Percentiles rank a stretch among this genome's conserved stretches.
Evolutionary conservation across 2,329 filamentous ascomycete species (phyloP).

Genomic region (Pleomassaria siparia): DNA sequence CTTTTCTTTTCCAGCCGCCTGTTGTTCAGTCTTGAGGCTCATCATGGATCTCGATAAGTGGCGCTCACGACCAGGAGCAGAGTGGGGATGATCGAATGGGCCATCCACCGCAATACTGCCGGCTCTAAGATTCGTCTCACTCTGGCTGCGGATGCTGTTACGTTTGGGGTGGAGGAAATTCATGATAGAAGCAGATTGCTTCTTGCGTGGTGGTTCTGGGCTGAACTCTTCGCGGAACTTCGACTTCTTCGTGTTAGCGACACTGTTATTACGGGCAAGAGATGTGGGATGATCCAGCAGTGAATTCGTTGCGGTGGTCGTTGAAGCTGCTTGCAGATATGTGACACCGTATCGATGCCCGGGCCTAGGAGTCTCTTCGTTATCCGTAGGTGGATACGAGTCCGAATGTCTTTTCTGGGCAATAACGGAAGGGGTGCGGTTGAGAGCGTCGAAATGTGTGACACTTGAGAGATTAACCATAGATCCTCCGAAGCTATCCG

Average conservation of each 20-base stretch:
- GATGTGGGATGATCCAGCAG: constrained; percentile 9
- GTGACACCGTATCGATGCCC: constrained; percentile 11
- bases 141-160: constrained; percentile 33
- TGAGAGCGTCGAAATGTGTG: constrained; percentile 11
- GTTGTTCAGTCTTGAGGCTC: constrained; percentile 32
- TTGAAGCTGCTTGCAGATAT: constrained; percentile 8
- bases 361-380: constrained; percentile 27
- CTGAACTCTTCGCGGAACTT: constrained; percentile 42
- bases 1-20: constrained; percentile 23
- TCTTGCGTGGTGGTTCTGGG: constrained; percentile 32
- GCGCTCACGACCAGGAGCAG: constrained; percentile 20
- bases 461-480: constrained; percentile 18
- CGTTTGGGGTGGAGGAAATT: constrained; percentile 34
- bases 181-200: constrained; percentile 29
- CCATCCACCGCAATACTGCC: constrained; percentile 19
- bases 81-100: constrained; percentile 15
- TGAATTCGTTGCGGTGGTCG: constrained; percentile 1
- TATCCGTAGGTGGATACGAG: constrained; percentile 23
- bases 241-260: constrained; percentile 34
- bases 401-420: constrained; percentile 18
- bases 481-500: constrained; percentile 30
- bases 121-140: constrained; percentile 28
- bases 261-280: constrained; percentile 27
- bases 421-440: constrained; percentile 11
- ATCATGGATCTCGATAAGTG: constrained; percentile 33